Evolutionary conservation across 2,329 filamentous ascomycete species (phyloP).

Genomic region (Microcyclospora tardicrescens): DNA sequence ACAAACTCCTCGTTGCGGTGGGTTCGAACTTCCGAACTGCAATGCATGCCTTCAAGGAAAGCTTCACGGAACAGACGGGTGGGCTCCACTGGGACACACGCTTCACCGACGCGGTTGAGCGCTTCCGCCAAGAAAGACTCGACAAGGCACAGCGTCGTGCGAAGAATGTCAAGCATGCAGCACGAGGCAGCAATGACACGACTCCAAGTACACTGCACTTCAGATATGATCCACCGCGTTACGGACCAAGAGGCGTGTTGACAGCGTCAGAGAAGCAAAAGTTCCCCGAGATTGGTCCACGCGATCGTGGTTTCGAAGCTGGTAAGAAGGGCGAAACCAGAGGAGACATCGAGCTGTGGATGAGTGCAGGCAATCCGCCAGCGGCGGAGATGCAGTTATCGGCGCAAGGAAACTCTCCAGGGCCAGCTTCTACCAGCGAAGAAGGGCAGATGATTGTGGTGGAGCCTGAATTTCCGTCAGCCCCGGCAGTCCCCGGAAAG

Average conservation of each 20-base stretch:
- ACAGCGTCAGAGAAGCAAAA: slow-evolving; percentile 1
- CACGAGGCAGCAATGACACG: background rate
- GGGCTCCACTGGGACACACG: slow-evolving; percentile 29
- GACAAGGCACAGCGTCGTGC: background rate
- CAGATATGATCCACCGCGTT: slow-evolving; percentile 11
- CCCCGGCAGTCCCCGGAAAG: too few species aligned
- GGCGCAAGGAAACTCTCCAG: too few species aligned
- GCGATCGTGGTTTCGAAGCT: background rate
- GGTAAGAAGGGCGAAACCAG: background rate
- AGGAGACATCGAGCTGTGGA: slow-evolving; percentile 5
- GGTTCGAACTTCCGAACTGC: slow-evolving; percentile 22
- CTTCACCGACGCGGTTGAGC: slow-evolving; percentile 12
- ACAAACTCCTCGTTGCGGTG: slow-evolving; percentile 20
- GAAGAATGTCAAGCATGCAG: background rate
- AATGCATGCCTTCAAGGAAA: slow-evolving; percentile 24
- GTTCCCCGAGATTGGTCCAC: slow-evolving; percentile 2
- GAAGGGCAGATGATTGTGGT: too few species aligned
- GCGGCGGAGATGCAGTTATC: too few species aligned
- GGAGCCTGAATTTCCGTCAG: too few species aligned
- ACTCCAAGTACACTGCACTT: slow-evolving; percentile 1
- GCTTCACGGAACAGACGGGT: slow-evolving; percentile 28
- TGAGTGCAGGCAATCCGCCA: slow-evolving; percentile 1
- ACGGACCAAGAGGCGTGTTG: slow-evolving; percentile 9
- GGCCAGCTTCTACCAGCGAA: too few species aligned
- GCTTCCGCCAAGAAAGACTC: slow-evolving; percentile 1